Base-by-base conservation (phyloP, 1,284 basidiomycete genomes). In the Pterulicium gracile region DNA sequence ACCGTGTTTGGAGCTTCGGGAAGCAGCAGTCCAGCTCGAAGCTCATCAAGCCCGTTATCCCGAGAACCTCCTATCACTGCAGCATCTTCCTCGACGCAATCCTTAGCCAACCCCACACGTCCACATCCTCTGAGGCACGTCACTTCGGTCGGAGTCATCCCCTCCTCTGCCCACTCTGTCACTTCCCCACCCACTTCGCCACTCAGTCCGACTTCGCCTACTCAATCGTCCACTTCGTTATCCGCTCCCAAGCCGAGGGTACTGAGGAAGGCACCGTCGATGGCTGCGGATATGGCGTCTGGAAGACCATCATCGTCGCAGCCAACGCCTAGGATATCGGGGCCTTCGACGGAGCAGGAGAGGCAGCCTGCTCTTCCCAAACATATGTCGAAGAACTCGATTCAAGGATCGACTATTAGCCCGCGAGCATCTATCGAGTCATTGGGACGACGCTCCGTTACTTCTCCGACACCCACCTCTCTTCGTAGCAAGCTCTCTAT, bases 401-500 rank as follows among this genome's bases (percentile, higher is more conserved):
- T 63, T 36, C 43, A 49, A 3, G 48, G 48, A 3, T 61, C 62
- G 17, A 32, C 56, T 3, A 48, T 47, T 17, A 63, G 59, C 46
- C 49, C 48, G 4, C 47, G 47, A 14, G 45, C 49, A 15, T 46
- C 43, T 35, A 46, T 49, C 10, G 43, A 42, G 19, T 34, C 48
- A 42, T 24, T 52, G 58, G 0, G 54, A 56, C 22, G 49, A 59
- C 1, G 50, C 50, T 3, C 62, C 17, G 42, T 23, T 14, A 21
- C 42, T 23, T 24, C 42, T 23, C 42, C 59, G 0, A 58, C 63
- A 2, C 52, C 60, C 0, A 53, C 57, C 39, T 77, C 78, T 0
- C 59, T 81, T 7, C 68, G 72, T 4, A 65, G 70, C 0, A 83
- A 81, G 54, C 58, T 81, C 3, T 80, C 77, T 1, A 57, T 80